Conservation (phyloP, 495 filamentous ascomycete species). For the Penicillium longicatenatum region DNA sequence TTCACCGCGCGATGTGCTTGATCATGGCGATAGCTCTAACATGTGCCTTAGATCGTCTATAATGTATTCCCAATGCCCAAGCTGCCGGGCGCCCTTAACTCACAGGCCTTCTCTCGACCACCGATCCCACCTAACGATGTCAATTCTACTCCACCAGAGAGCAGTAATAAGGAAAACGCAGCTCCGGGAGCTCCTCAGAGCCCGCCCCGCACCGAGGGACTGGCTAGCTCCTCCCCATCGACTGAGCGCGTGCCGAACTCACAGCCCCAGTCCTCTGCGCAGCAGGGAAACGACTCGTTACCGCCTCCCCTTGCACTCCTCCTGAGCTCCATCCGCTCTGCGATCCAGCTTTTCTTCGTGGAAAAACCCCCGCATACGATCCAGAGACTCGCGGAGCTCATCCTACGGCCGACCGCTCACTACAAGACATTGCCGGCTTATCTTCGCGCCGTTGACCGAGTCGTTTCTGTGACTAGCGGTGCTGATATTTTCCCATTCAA, state of each 20-base stretch:
- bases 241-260: constrained; percentile 50
- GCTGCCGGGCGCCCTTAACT: constrained; percentile 33
- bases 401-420: constrained; percentile 72
- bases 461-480: constrained; percentile 86
- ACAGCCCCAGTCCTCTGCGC: constrained; percentile 46
- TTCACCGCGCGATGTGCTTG: constrained; percentile 1
- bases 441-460: constrained; percentile 87
- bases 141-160: constrained; percentile 33
- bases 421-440: constrained; percentile 81
- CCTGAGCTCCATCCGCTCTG: constrained; percentile 64
- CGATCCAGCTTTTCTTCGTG: constrained; percentile 68
- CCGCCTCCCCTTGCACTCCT: constrained; percentile 65
- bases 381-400: constrained; percentile 91
- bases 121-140: constrained; percentile 38
- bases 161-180: constrained; percentile 58
- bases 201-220: constrained; percentile 31
- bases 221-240: constrained; percentile 34
- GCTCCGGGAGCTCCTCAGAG: constrained; percentile 38
- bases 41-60: constrained; percentile 47
- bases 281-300: constrained; percentile 48
- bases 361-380: constrained; percentile 85
- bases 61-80: constrained; percentile 54
- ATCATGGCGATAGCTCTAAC: constrained; percentile 12
- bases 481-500: constrained; percentile 82
- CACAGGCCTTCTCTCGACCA: constrained; percentile 30